Conservation (phyloP, 345 rosid species). For the Jatropha curcas region DNA sequence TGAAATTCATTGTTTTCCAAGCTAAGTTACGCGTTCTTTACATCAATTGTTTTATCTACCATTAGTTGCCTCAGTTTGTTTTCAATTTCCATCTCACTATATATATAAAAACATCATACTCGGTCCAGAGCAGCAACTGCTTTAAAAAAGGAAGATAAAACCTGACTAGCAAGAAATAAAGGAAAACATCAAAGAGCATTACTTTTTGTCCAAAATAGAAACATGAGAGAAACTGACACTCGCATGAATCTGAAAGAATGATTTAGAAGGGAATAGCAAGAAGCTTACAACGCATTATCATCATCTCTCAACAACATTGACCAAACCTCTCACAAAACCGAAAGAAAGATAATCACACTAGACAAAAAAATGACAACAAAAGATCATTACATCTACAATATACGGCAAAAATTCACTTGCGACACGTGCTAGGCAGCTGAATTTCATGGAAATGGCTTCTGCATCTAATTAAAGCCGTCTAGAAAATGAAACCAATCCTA, state of each 20-base stretch:
- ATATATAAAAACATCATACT: too few species aligned
- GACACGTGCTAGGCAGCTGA: neutral
- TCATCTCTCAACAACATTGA: neutral
- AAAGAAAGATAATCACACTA: neutral
- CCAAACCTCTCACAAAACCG: neutral
- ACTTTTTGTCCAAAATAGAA: too few species aligned
- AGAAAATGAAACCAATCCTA: neutral
- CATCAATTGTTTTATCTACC: too few species aligned
- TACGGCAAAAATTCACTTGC: slow-evolving; percentile 10
- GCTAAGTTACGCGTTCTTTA: too few species aligned
- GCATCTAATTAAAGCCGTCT: neutral
- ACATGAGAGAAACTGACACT: neutral
- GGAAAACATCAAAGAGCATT: neutral
- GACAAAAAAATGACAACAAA: neutral
- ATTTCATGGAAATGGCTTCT: slow-evolving; percentile 1
- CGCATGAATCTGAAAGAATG: slow-evolving; percentile 1
- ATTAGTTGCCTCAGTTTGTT: too few species aligned
- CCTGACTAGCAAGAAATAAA: too few species aligned
- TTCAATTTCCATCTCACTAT: too few species aligned
- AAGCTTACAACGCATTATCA: neutral
- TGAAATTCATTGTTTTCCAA: too few species aligned
- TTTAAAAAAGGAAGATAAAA: too few species aligned
- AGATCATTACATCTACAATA: slow-evolving; percentile 4
- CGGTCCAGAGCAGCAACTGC: too few species aligned
- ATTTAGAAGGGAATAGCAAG: neutral